Conservation (phyloP, 129 eudicot species). For the Flaveria sonorensis region DNA sequence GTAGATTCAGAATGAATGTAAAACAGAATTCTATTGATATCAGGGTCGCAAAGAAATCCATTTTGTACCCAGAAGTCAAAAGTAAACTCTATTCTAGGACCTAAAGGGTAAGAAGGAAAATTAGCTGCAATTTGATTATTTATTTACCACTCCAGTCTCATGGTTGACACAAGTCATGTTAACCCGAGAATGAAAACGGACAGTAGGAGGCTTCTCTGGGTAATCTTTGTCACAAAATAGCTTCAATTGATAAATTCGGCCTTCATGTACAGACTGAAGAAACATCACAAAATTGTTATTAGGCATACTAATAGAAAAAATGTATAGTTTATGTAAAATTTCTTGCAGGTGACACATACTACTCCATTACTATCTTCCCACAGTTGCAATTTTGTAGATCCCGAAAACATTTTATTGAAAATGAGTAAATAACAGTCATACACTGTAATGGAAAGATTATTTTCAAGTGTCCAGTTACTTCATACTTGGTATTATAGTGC, state of each 20-base stretch:
- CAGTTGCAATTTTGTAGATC: constrained; percentile 5
- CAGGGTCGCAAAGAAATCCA: not conserved
- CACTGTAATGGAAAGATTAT: not conserved
- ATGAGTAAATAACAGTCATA: not conserved
- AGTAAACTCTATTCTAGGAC: not conserved
- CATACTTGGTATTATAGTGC: not conserved
- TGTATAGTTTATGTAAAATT: not conserved
- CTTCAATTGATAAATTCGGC: constrained; percentile 93
- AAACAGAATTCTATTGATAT: not conserved
- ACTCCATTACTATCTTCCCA: not conserved
- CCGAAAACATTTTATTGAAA: not conserved
- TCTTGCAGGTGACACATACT: not conserved
- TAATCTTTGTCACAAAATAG: constrained; percentile 94
- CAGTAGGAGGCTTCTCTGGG: constrained; percentile 91
- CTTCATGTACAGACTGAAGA: constrained; percentile 86
- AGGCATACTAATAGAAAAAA: not conserved
- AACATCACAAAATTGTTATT: constrained; percentile 10
- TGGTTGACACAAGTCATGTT: constrained; percentile 88
- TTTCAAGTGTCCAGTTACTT: not conserved
- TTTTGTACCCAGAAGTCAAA: not conserved
- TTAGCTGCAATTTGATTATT: constrained; percentile 5
- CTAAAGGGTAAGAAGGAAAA: not conserved
- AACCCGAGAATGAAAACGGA: constrained; percentile 78
- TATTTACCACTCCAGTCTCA: constrained; percentile 79
- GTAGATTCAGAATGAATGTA: not conserved